Conservation (phyloP, 2,329 filamentous ascomycete genomes). For the Aureobasidium pullulans region DNA sequence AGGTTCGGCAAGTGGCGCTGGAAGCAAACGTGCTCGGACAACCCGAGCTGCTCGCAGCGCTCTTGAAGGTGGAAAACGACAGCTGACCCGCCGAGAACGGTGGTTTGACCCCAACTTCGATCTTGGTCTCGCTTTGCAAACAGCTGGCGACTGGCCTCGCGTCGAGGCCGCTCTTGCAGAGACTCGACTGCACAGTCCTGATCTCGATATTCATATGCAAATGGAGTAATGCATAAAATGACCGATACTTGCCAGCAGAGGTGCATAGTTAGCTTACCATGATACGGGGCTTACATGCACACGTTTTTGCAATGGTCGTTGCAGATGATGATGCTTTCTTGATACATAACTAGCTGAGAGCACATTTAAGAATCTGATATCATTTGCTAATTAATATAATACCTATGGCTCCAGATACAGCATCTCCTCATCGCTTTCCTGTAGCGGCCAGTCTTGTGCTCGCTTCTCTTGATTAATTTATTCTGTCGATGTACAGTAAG, state of each 20-base stretch:
- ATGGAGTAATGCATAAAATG: background rate
- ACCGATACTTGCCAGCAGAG: background rate
- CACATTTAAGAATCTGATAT: too few species aligned
- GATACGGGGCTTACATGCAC: too few species aligned
- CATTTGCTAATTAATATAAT: too few species aligned
- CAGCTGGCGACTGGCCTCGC: conserved; percentile 40
- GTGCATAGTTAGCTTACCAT: too few species aligned
- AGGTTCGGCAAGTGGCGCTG: conserved; percentile 17
- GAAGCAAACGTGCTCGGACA: conserved; percentile 54
- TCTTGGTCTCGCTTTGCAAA: conserved; percentile 56
- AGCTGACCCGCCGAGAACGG: conserved; percentile 58
- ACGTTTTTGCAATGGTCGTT: background rate
- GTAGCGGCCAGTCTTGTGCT: too few species aligned
- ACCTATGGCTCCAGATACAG: too few species aligned
- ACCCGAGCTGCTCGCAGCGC: conserved; percentile 71
- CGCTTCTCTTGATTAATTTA: too few species aligned
- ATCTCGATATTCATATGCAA: background rate
- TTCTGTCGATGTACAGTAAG: too few species aligned
- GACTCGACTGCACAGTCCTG: background rate
- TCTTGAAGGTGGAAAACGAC: conserved; percentile 62
- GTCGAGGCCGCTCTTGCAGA: background rate
- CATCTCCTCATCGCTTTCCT: too few species aligned
- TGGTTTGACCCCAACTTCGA: conserved; percentile 63
- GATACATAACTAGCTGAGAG: background rate
- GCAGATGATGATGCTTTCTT: background rate